Percentiles rank a stretch among this genome's conserved stretches.
Evolutionary conservation across 2,329 filamentous ascomycete genomes (phyloP).

Genomic region (Diaporthe citri): DNA sequence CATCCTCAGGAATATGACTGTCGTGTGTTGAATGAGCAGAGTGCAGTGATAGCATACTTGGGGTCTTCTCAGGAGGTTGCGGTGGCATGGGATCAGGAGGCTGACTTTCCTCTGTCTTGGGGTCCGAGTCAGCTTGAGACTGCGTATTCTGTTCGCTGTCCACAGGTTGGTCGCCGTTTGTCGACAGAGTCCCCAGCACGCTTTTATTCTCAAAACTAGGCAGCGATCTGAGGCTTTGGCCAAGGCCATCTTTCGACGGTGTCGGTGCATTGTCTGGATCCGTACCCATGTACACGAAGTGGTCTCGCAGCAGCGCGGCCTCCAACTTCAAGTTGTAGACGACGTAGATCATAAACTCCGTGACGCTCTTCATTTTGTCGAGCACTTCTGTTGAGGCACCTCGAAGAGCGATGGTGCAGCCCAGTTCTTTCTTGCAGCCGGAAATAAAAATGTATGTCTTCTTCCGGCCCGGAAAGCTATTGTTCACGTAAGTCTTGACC

Average conservation of each 20-base stretch:
- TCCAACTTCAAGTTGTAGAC: constrained; percentile 98
- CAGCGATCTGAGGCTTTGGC: constrained; percentile 33
- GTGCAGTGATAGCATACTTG: constrained; percentile 50
- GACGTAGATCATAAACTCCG: constrained; percentile 99
- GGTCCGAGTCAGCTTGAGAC: constrained; percentile 40
- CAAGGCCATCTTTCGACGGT: constrained; percentile 46
- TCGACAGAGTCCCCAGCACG: background rate
- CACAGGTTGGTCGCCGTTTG: constrained; percentile 28
- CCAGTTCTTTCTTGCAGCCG: constrained; percentile 88
- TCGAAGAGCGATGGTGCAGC: constrained; percentile 92
- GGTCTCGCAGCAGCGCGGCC: constrained; percentile 92
- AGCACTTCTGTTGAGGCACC: constrained; percentile 81
- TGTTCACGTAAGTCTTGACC: constrained; percentile 93
- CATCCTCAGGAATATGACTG: constrained; percentile 76
- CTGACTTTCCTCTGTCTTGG: constrained; percentile 42
- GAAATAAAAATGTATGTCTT: constrained; percentile 98
- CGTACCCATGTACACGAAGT: constrained; percentile 63
- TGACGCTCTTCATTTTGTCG: constrained; percentile 87
- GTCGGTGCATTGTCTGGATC: constrained; percentile 74
- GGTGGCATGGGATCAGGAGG: constrained; percentile 36
- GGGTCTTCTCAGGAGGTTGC: constrained; percentile 44
- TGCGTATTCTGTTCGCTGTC: constrained; percentile 45
- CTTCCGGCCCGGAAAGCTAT: constrained; percentile 77
- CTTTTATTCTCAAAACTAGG: constrained; percentile 31
- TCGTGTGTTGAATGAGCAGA: constrained; percentile 62